These are phyloP conservation scores for Acacia pycnantha DNA, from an alignment of 331 rosid genomes.

Conservation along the genomic window DNA sequence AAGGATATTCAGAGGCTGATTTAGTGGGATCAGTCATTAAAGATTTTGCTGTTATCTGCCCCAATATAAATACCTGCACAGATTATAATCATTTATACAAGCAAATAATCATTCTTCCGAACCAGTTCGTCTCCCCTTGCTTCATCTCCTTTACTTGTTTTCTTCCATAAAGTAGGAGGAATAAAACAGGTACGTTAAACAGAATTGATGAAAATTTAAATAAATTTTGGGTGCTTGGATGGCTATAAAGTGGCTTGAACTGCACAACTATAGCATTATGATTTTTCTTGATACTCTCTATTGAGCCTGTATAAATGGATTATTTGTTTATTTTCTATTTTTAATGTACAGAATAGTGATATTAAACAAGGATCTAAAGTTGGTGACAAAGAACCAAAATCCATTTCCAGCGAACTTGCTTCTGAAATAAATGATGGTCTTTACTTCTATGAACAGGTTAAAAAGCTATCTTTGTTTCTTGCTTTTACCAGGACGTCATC, in stretches of 20 bases:
- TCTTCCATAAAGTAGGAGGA: background rate
- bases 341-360: constrained; percentile 59
- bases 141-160: background rate
- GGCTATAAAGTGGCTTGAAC: background rate
- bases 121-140: background rate
- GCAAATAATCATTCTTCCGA: background rate
- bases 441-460: constrained; percentile 90
- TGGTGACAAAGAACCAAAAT: constrained; percentile 57
- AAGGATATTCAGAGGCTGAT: background rate
- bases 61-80: background rate
- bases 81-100: background rate
- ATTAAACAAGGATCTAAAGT: constrained; percentile 39
- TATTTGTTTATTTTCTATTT: background rate
- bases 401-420: constrained; percentile 87
- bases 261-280: background rate
- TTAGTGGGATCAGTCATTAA: background rate
- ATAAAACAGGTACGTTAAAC: background rate
- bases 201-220: background rate
- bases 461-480: constrained; percentile 14
- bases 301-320: background rate
- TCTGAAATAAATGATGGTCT: constrained; percentile 92
- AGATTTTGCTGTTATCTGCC: background rate
- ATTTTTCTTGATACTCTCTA: background rate
- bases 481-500: background rate
- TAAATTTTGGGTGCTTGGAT: background rate